Percentiles rank a stretch among this genome's conserved stretches.
Evolutionary conservation across 768 basidiomycete genomes (phyloP).

Genomic region (Pleurotus giganteus): DNA sequence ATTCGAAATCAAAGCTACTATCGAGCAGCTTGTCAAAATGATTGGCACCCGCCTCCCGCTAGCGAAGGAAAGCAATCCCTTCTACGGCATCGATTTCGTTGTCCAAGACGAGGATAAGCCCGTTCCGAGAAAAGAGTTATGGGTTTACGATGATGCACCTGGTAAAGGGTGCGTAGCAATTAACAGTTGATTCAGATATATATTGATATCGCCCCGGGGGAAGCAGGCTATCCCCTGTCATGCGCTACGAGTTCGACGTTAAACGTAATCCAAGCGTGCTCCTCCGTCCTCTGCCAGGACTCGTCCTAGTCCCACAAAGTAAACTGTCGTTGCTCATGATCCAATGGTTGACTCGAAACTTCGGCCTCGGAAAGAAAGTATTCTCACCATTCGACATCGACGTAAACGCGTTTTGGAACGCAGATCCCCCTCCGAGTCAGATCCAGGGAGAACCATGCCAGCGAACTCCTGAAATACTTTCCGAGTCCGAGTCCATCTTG

Average conservation of each 20-base stretch:
- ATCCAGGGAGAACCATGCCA: conserved; percentile 5
- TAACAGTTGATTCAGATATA: neutral
- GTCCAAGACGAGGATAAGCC: conserved; percentile 18
- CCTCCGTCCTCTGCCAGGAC: conserved; percentile 7
- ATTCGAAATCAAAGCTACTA: conserved; percentile 11
- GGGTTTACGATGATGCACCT: conserved; percentile 13
- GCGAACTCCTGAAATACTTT: neutral
- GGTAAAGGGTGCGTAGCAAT: conserved; percentile 1
- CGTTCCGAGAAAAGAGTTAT: conserved; percentile 17
- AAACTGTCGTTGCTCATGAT: conserved; percentile 19
- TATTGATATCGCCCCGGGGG: neutral
- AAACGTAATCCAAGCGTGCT: conserved; percentile 16
- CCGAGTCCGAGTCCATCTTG: too few species aligned
- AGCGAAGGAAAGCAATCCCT: conserved; percentile 16
- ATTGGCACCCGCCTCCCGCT: conserved; percentile 19
- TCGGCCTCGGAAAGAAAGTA: conserved; percentile 21
- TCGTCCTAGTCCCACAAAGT: conserved; percentile 20
- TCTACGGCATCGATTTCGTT: conserved; percentile 16
- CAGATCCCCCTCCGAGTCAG: too few species aligned
- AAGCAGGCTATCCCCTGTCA: conserved; percentile 11
- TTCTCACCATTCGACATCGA: conserved; percentile 17
- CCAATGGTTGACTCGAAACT: conserved; percentile 19
- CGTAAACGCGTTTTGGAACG: conserved; percentile 17
- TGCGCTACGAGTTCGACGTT: conserved; percentile 19
- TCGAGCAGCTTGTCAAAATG: conserved; percentile 17